Base-by-base conservation (phyloP, 495 filamentous ascomycete species). In the Lophiostoma macrostomum region DNA sequence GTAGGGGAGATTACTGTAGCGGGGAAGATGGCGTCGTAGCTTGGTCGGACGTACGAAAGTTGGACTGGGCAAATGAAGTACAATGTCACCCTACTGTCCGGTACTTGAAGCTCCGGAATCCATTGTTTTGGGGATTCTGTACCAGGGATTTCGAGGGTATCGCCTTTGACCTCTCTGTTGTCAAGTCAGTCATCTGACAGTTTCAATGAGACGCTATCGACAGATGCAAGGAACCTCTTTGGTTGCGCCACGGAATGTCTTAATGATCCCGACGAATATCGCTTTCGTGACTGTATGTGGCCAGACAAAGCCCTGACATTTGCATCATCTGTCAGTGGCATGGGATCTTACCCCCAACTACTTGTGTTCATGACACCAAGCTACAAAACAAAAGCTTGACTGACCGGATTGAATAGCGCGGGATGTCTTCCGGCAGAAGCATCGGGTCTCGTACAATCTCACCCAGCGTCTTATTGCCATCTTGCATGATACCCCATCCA, bases 11-110 rank as follows among this genome's bases (percentile, higher is more conserved):
- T 4, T 5, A 45, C 28, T 3, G 45, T 58, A 3, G 54, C 54
- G 3, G 54, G 54, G 30, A 51, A 58, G 1, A 58, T 58, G 7
- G 54, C 46, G 32, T 51, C 54, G 27, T 6, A 6, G 38, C 46
- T 51, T 4, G 14, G 25, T 1, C 11, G 2, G 2, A 30, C 14
- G 16, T 58, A 58, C 18, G 45, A 5, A 5, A 58, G 29, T 16
- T 58, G 27, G n/a, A 29, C 12, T 5, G 46, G 54, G 11, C 25
- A 39, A 22, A 58, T 43, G 23, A 51, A 50, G 54, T 45, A 51
- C 1, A 58, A 39, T 1, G 37, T 43, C 5, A 50, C 46, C 39
- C 16, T 22, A 16, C 37, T 39, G 23, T 58, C 16, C 5, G 25
- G 18, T n/a, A 45, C 37, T 16, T 23, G 28, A 4, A 58, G 45